phyloP scores from a whole-genome alignment of 2,329 filamentous ascomycete genomes.

The Coniochaeta sp. region DNA sequence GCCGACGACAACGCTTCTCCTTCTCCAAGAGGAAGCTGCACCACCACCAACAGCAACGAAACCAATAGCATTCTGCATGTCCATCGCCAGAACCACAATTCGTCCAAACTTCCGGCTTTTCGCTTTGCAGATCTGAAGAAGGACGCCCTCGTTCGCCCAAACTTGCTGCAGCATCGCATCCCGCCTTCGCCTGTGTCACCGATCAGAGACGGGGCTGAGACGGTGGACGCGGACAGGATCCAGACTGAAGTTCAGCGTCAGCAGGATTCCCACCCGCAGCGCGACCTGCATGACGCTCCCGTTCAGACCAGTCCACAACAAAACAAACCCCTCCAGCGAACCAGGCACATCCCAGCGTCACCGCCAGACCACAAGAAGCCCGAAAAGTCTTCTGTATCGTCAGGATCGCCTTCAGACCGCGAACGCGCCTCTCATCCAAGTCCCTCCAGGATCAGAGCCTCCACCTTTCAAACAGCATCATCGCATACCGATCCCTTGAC shows the following conservation, averaged over 20 bases:
- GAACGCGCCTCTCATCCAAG: slow-evolving; percentile 14
- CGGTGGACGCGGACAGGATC: slow-evolving; percentile 4
- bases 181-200: slow-evolving; percentile 34
- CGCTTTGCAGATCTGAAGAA: slow-evolving; percentile 44
- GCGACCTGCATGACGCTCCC: slow-evolving; percentile 10
- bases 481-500: slow-evolving; percentile 12
- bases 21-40: slow-evolving; percentile 5
- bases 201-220: background rate
- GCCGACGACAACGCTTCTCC: background rate
- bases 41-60: slow-evolving; percentile 10
- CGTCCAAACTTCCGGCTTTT: slow-evolving; percentile 49
- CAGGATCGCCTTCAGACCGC: background rate
- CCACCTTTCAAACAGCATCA: slow-evolving; percentile 28
- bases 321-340: slow-evolving; percentile 7
- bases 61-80: slow-evolving; percentile 24
- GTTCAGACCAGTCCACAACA: background rate
- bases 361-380: slow-evolving; percentile 4
- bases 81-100: slow-evolving; percentile 46
- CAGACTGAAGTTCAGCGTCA: background rate
- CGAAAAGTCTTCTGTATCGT: background rate
- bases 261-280: background rate
- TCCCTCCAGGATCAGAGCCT: slow-evolving; percentile 25
- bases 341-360: slow-evolving; percentile 4
- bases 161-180: slow-evolving; percentile 27
- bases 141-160: slow-evolving; percentile 24